Base-by-base conservation (phyloP, 225 moss, liverwort and hornwort species). In the Bryoerythrophyllum caledonicum region DNA sequence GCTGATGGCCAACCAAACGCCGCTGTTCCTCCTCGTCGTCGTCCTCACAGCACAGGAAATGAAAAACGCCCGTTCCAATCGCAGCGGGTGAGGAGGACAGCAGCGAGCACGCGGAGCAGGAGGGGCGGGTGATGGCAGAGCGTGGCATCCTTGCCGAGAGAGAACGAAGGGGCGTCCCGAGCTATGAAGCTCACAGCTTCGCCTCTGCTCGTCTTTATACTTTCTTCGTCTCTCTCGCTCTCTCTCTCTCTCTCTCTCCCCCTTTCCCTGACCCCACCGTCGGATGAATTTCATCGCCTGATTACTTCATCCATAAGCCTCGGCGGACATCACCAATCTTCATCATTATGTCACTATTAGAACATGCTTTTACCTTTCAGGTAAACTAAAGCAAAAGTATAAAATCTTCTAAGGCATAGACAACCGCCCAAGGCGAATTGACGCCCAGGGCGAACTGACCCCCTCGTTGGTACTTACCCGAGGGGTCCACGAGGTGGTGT, bases 61-160 rank as follows among this genome's bases (percentile, higher is more conserved):
- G 54, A 55, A 23, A 55, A 55, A 55, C 23, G 10, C 54, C 54
- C 54, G 23, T 20, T 55, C 54, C 54, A 55, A 55, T 55, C 23
- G 54, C 54, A 25, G 12, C 48, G 20, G 65, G 21, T 26, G 64
- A 9, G 75, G 30, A 38, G 60, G 70, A 2, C 68, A 23, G 23
- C 23, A 23, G 23, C 23, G 54, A 8, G 54, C 54, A 55, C 65
- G 59, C 16, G 68, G 56, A 2, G 78, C 51, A 40, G 26, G 26
- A 49, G 54, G 38, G 68, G 21, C 26, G 54, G 64, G 80, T 43
- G 43, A 76, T 34, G 52, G 74, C 71, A 57, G 70, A 81, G 78
- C 62, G 67, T 75, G 81, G 84, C 84, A 84, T 81, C 78, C 81
- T 78, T 84, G 77, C 84, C 73, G 49, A 48, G 26, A 65, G 77